Evolutionary conservation across 805 yeast species (phyloP), one percentile per base, ranked within the genome.

Genomic region (Zygoascus ofunaensis): DNA sequence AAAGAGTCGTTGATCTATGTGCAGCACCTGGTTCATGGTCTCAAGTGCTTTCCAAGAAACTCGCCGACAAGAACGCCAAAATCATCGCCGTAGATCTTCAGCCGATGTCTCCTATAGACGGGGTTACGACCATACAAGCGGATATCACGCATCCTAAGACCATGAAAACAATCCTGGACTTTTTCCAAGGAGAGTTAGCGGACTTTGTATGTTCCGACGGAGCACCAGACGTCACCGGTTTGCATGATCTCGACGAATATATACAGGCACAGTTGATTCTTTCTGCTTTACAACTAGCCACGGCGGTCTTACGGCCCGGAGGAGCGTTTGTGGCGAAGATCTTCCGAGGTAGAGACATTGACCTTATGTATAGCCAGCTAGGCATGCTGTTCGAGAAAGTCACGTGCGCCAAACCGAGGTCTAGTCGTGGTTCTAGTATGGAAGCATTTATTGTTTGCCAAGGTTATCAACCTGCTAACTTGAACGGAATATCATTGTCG

Each of bases 1-100:
- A 70, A 37, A 69, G 95, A 54, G 97, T 92, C 3, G 98, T 92
- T 4, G 98, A 92, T 64, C 70, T 92, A 24, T 92, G 98, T 71
- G 98, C 98, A 32, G 98, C 97, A 3, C 97, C 97, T 0, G 96
- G 97, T 1, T 87, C 97, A 3, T 92, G 98, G 98, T 84, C 95
- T 1, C 98, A 92, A 61, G 98, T 92, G 0, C 72, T 92, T 12
- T 80, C 92, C 26, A 65, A 85, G 53, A 80, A 80, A 55, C 51
- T 41, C 52, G 53, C 57, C 7, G 38, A 30, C 14, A 19, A 34
- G 22, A 69, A 71, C 28, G 77, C 85, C 34, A 84, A 80, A 55
- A 86, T 92, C 37, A 94, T 92, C 5, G 87, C 97, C 0, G 98
- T 92, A 1, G 98, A 92, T 62, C 69, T 92, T 44, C 98, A 92